Percentiles rank a stretch among this genome's conserved stretches.
These are phyloP conservation scores for Chlamydomonas incerta DNA, from an alignment of 139 green algal species.

Conservation along the genomic window DNA sequence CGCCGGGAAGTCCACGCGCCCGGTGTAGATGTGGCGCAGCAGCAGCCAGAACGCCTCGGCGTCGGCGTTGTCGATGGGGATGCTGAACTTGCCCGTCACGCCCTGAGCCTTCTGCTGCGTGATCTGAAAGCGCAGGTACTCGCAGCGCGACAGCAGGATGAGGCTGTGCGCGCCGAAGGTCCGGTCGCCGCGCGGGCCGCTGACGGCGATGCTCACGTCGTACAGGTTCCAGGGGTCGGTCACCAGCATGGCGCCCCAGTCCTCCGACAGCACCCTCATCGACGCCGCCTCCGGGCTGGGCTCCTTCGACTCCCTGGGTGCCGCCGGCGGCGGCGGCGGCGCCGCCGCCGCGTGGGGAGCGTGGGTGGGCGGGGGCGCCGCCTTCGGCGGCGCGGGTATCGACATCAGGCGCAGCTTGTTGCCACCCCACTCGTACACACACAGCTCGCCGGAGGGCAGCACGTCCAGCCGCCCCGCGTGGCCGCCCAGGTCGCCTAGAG, in stretches of 20 bases:
- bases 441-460: slow-evolving; percentile 17
- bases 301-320: too few species aligned
- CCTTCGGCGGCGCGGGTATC: background rate
- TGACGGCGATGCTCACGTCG: background rate
- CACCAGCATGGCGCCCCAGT: background rate
- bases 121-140: background rate
- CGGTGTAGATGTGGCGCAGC: slow-evolving; percentile 25
- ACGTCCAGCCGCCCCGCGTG: background rate
- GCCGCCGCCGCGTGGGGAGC: background rate
- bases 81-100: background rate
- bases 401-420: background rate
- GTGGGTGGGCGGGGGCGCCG: background rate
- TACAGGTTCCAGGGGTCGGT: background rate
- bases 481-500: background rate
- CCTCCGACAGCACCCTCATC: background rate
- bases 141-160: background rate
- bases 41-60: background rate
- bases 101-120: background rate
- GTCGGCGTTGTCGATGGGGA: background rate
- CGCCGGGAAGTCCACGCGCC: background rate
- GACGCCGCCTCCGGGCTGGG: background rate
- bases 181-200: too few species aligned
- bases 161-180: background rate
- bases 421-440: slow-evolving; percentile 19
- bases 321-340: background rate